Base-by-base conservation (phyloP, 179 eudicot species). In the Camellia oleifera region DNA sequence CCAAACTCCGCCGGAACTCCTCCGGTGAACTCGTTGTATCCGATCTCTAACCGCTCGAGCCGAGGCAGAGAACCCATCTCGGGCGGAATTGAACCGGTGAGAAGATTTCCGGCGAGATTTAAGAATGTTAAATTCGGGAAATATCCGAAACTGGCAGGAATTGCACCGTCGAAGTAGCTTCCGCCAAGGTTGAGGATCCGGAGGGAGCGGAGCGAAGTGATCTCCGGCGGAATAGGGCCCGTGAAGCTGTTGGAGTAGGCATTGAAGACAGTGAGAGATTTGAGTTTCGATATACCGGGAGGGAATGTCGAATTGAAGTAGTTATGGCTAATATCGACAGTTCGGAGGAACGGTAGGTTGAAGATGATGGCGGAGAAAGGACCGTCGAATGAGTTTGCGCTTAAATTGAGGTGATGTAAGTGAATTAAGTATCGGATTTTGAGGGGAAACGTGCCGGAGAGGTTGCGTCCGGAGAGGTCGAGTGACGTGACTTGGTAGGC, bases 151-250 rank as follows among this genome's bases (percentile, higher is more conserved):
- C 73, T 74, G 0, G 83, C 18, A 6, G 99, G 99, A 70, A 96
- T 92, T 60, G 73, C 75, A 48, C 99, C 98, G 0, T 84, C 83
- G n/a, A 96, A 96, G 81, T 91, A 96, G 85, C 98, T 92, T 9
- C 99, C 99, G 2, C 97, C 96, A 57, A 96, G 92, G 87, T 92
- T 96, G 11, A 96, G 85, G 82, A 81, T 62, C 87, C 91, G 89
- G 10, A 94, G 92, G 68, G 76, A 62, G 26, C 72, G 77, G 46
- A 86, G 79, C 52, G 70, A 77, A 60, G 82, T 23, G 46, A 94
- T 79, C 61, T 94, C 97, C 4, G 32, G 15, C 1, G 99, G 98
- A 44, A 96, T 57, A 17, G 87, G 63, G 8, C 98, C 98, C 11
- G 84, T 77, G 87, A 96, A 96, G 85, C 84, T 89, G 87, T 96